These are phyloP conservation scores for Pecoramyces ruminantium DNA, from an alignment of 192 early-diverging fungal species.

Conservation along the genomic window DNA sequence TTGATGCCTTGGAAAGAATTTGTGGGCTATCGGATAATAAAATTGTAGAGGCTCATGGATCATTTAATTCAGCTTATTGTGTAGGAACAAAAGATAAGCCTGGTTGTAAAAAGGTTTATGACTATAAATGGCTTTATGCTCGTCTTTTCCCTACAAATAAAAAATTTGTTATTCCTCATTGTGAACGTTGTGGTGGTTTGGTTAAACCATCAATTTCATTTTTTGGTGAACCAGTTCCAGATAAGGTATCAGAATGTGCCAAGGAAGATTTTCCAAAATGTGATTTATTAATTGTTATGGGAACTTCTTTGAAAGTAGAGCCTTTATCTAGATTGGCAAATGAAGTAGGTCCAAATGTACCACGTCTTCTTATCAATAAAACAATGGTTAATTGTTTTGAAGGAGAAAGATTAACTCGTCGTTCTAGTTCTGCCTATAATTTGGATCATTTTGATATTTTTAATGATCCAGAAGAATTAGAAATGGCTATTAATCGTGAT, in stretches of 20 bases:
- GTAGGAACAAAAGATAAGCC: slow-evolving; percentile 26
- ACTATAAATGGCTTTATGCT: slow-evolving; percentile 21
- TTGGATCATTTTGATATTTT: neutral
- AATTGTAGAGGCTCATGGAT: slow-evolving; percentile 91
- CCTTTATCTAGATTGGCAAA: slow-evolving; percentile 78
- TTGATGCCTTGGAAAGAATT: slow-evolving; percentile 81
- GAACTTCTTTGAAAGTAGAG: slow-evolving; percentile 75
- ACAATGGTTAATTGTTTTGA: neutral
- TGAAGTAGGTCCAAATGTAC: slow-evolving; percentile 37
- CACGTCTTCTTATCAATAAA: slow-evolving; percentile 75
- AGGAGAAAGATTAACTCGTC: neutral
- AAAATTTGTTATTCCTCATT: slow-evolving; percentile 40
- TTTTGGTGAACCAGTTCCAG: slow-evolving; percentile 80
- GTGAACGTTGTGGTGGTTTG: slow-evolving; percentile 43
- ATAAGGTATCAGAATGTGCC: slow-evolving; percentile 41
- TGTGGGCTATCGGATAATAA: slow-evolving; percentile 25
- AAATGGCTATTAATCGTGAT: neutral
- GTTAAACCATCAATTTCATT: slow-evolving; percentile 95
- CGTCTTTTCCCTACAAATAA: slow-evolving; percentile 24
- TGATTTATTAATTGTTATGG: slow-evolving; percentile 85
- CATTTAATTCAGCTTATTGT: slow-evolving; percentile 71
- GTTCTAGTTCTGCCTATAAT: neutral
- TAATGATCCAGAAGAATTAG: neutral
- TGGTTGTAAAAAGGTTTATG: slow-evolving; percentile 8
- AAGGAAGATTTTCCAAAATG: slow-evolving; percentile 48